These are phyloP conservation scores for Ophiostoma angusticollis DNA, from an alignment of 2,329 filamentous ascomycete species.

Conservation along the genomic window DNA sequence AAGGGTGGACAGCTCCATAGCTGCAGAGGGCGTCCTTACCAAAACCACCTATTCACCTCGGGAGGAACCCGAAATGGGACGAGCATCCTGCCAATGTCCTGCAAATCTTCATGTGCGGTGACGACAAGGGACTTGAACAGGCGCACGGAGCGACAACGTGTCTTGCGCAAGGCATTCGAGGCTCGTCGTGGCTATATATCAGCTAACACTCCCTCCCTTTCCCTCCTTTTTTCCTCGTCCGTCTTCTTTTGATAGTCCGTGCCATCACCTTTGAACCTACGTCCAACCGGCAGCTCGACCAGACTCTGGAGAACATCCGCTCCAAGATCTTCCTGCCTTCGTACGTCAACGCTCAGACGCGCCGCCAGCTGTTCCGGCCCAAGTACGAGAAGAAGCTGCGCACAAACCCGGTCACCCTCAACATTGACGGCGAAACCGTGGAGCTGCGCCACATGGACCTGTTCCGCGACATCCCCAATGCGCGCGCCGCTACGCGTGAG, in stretches of 20 bases:
- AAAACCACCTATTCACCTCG: too few relatives aligned
- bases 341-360: slow-evolving; percentile 41
- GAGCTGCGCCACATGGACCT: slow-evolving; percentile 36
- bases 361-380: slow-evolving; percentile 36
- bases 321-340: slow-evolving; percentile 48
- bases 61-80: too few relatives aligned
- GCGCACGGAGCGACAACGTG: too few relatives aligned
- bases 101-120: too few relatives aligned
- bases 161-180: too few relatives aligned
- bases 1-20: too few relatives aligned
- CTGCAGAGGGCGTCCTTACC: too few relatives aligned
- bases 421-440: slow-evolving; percentile 43
- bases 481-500: slow-evolving; percentile 23
- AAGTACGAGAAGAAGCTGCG: slow-evolving; percentile 36
- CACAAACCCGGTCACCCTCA: slow-evolving; percentile 42
- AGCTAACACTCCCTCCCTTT: slow-evolving; percentile 1
- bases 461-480: slow-evolving; percentile 30
- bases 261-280: slow-evolving; percentile 37
- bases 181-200: too few relatives aligned
- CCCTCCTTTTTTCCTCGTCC: background rate
- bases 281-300: slow-evolving; percentile 40
- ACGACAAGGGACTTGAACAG: too few relatives aligned
- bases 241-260: slow-evolving; percentile 9
- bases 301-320: slow-evolving; percentile 39
- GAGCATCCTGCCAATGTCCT: too few relatives aligned